Percentiles rank a stretch among this genome's conserved stretches.
Conservation (phyloP, 176 grass and related monocot genomes). For the Phoenix dactylifera region DNA sequence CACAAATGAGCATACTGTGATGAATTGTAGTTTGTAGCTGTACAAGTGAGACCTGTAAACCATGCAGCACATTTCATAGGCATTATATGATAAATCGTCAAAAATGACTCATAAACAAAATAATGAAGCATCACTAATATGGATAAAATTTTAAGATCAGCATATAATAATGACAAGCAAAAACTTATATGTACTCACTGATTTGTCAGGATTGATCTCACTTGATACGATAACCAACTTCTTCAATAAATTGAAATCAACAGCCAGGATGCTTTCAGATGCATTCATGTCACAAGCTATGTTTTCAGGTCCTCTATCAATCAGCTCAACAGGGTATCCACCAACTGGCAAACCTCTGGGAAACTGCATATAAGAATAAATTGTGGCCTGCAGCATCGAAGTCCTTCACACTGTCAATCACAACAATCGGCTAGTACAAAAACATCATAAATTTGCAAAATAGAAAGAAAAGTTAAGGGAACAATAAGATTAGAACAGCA, state of each 20-base stretch:
- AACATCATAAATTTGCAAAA: no score
- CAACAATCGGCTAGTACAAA: no score
- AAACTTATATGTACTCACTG: slow-evolving; percentile 32
- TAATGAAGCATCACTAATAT: slow-evolving; percentile 2
- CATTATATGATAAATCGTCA: not conserved
- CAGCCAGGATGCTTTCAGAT: slow-evolving; percentile 18
- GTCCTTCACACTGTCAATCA: no score
- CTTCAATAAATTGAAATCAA: slow-evolving; percentile 44
- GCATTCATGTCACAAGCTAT: slow-evolving; percentile 13
- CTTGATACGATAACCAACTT: slow-evolving; percentile 50
- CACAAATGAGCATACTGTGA: slow-evolving; percentile 51
- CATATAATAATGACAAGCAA: not conserved
- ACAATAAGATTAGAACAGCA: no score
- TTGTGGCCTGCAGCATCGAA: slow-evolving; percentile 44
- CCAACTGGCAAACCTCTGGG: slow-evolving; percentile 29
- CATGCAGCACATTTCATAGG: slow-evolving; percentile 18
- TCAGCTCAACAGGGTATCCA: slow-evolving; percentile 1
- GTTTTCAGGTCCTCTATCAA: slow-evolving; percentile 25
- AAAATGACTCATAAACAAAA: not conserved
- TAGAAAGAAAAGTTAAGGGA: no score
- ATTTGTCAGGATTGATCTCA: slow-evolving; percentile 34
- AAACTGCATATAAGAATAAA: slow-evolving; percentile 74
- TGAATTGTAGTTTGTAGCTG: slow-evolving; percentile 48
- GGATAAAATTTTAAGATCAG: slow-evolving; percentile 15
- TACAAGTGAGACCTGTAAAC: slow-evolving; percentile 47